A percentile compares a stretch with the other conserved stretches of the same genome.
These are phyloP conservation scores for Cornus suecica DNA, from an alignment of 148 eudicot species.

Conservation along the genomic window DNA sequence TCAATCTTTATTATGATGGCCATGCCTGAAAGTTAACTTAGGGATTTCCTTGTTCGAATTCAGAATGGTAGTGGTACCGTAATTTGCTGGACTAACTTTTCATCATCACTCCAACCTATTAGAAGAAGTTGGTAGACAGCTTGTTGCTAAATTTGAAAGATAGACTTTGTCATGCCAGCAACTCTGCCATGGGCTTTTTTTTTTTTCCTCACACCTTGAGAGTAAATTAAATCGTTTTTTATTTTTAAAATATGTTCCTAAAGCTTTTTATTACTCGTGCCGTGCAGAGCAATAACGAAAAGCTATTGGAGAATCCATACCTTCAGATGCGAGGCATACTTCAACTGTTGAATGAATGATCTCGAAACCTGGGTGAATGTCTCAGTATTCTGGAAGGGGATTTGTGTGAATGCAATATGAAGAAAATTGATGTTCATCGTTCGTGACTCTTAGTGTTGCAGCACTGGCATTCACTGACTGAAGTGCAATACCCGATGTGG, in stretches of 20 bases:
- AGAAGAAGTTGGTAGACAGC: neutral
- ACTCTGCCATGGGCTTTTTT: neutral
- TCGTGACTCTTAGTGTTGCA: neutral
- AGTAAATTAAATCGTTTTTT: neutral
- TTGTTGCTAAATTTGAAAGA: neutral
- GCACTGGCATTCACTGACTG: neutral
- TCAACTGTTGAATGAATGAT: slow-evolving; percentile 81
- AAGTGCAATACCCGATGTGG: neutral
- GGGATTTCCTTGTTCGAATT: neutral
- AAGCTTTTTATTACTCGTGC: neutral
- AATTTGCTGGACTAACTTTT: slow-evolving; percentile 1
- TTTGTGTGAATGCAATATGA: slow-evolving; percentile 4
- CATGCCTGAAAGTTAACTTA: neutral
- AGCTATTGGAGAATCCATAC: slow-evolving; percentile 94
- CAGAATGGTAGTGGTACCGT: neutral
- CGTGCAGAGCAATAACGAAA: slow-evolving; percentile 93
- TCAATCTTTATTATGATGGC: neutral
- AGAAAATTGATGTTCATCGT: neutral
- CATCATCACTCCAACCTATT: neutral
- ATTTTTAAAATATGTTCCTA: neutral
- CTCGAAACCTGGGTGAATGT: slow-evolving; percentile 28
- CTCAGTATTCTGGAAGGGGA: neutral
- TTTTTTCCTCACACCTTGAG: neutral
- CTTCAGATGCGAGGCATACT: slow-evolving; percentile 99
- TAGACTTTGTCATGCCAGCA: neutral